Evolutionary conservation across 2,329 filamentous ascomycete genomes (phyloP).

Genomic region (Elsinoe ampelina): DNA sequence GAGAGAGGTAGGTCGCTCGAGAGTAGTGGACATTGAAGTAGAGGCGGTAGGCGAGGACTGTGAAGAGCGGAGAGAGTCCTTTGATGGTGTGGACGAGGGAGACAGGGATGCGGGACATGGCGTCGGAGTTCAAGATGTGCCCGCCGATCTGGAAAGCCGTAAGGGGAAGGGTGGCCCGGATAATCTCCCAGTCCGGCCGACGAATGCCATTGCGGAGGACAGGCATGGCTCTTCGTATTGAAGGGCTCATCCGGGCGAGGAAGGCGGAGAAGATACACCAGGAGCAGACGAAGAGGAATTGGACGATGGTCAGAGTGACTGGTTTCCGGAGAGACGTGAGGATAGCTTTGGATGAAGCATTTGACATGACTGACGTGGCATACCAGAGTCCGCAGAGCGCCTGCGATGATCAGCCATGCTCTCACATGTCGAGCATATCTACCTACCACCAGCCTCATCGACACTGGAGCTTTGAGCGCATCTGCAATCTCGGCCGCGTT

Average conservation of each 20-base stretch:
- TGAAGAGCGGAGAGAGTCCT: constrained; percentile 89
- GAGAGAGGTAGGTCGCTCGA: constrained; percentile 67
- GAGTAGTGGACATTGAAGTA: constrained; percentile 86
- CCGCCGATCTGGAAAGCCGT: constrained; percentile 89
- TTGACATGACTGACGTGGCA: constrained; percentile 86
- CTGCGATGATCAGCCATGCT: constrained; percentile 40
- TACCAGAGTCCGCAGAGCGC: constrained; percentile 86
- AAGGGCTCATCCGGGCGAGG: constrained; percentile 63
- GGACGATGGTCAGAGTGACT: constrained; percentile 80
- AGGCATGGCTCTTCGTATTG: constrained; percentile 61
- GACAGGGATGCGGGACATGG: constrained; percentile 88
- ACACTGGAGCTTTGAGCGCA: constrained; percentile 81
- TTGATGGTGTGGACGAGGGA: constrained; percentile 98
- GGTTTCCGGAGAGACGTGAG: constrained; percentile 84
- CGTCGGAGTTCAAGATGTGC: constrained; percentile 86
- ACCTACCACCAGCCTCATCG: constrained; percentile 74
- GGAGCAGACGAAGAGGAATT: constrained; percentile 85
- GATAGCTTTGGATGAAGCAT: constrained; percentile 96
- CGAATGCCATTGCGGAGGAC: constrained; percentile 78
- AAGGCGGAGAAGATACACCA: constrained; percentile 77
- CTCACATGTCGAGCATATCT: not conserved
- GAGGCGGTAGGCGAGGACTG: constrained; percentile 82
- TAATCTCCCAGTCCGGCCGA: constrained; percentile 67
- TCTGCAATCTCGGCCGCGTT: constrained; percentile 91
- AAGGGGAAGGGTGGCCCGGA: constrained; percentile 79